Conservation (phyloP, 2,329 filamentous ascomycete genomes). For the Monosporascus sp. region DNA sequence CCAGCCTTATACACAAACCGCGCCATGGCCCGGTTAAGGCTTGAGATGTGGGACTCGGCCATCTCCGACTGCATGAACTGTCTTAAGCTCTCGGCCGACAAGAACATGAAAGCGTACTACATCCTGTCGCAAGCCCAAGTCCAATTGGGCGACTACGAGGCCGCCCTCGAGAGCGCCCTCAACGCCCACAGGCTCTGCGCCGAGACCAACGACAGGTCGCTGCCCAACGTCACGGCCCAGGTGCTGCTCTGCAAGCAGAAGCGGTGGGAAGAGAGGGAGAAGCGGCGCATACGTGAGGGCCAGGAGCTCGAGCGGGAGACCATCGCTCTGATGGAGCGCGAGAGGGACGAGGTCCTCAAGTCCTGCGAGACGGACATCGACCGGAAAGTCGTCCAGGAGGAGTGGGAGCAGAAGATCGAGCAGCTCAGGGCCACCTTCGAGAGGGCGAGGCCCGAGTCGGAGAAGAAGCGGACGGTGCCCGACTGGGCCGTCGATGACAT, state of each 20-base stretch:
- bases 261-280: slow-evolving; percentile 75
- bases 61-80: slow-evolving; percentile 73
- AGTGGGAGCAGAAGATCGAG: slow-evolving; percentile 42
- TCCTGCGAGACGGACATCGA: slow-evolving; percentile 31
- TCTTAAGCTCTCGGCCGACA: slow-evolving; percentile 56
- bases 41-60: slow-evolving; percentile 67
- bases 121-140: slow-evolving; percentile 81
- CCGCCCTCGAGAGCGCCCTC: slow-evolving; percentile 65
- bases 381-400: slow-evolving; percentile 39
- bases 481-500: slow-evolving; percentile 77
- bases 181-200: slow-evolving; percentile 69
- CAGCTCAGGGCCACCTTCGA: slow-evolving; percentile 47
- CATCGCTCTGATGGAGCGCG: slow-evolving; percentile 43
- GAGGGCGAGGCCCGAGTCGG: slow-evolving; percentile 36
- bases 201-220: slow-evolving; percentile 56
- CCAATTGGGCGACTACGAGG: slow-evolving; percentile 64
- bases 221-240: slow-evolving; percentile 64
- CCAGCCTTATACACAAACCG: slow-evolving; percentile 84
- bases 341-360: slow-evolving; percentile 36
- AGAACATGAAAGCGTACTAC: slow-evolving; percentile 75
- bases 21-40: slow-evolving; percentile 73
- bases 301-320: slow-evolving; percentile 57
- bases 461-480: slow-evolving; percentile 56
- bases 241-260: slow-evolving; percentile 80
- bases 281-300: slow-evolving; percentile 49